phyloP scores from a whole-genome alignment of 768 basidiomycete species.

The Termitomyces sp. region DNA sequence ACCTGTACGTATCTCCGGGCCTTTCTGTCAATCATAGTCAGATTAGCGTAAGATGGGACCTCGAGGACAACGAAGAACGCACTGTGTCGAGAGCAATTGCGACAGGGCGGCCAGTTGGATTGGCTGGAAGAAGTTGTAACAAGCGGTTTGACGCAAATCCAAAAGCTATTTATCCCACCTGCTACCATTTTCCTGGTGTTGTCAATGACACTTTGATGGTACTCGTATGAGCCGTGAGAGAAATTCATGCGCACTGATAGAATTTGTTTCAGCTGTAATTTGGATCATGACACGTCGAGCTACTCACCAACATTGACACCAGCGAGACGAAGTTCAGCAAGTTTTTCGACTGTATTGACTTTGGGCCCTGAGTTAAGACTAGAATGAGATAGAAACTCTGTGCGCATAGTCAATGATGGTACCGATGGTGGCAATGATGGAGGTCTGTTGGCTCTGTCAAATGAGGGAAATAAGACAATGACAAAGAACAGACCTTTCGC shows the following conservation, averaged over 20 bases:
- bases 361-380: conserved; percentile 66
- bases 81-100: conserved; percentile 98
- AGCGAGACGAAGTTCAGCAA: conserved; percentile 76
- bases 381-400: conserved; percentile 2
- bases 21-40: conserved; percentile 61
- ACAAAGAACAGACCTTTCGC: conserved; percentile 67
- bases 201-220: conserved; percentile 98
- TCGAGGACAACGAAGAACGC: conserved; percentile 21
- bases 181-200: conserved; percentile 87
- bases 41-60: conserved; percentile 5
- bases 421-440: conserved; percentile 99
- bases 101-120: conserved; percentile 79
- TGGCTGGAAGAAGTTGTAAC: conserved; percentile 32
- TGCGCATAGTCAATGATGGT: conserved; percentile 15
- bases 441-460: conserved; percentile 50
- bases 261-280: not conserved
- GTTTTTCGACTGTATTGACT: conserved; percentile 86
- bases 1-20: conserved; percentile 98
- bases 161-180: conserved; percentile 35
- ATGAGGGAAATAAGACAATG: not conserved
- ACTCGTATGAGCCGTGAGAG: conserved; percentile 97
- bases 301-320: conserved; percentile 95
- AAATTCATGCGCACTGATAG: conserved; percentile 97
- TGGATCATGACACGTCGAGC: not conserved
- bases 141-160: not conserved